Base-by-base conservation (phyloP, 805 yeast genomes). In the Lipomyces anomalus region DNA sequence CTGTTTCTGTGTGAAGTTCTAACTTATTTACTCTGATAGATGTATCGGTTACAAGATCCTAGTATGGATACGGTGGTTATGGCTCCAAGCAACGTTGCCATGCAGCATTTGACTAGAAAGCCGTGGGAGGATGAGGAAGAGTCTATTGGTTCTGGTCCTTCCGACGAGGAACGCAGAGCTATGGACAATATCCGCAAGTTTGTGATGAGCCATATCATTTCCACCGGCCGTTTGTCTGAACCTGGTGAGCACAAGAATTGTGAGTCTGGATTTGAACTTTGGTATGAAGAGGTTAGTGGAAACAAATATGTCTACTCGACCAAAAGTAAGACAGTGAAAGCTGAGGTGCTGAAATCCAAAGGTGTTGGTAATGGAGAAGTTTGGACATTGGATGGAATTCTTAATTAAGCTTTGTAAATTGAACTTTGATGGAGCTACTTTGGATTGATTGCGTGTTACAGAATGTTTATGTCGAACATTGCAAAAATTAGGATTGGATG, bases 81-180 rank as follows among this genome's bases (percentile, higher is more conserved):
- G 57, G 85, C 94, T 2, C 95, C 95, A 5, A 68, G 78, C 1
- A 78, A 86, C 58, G 63, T 62, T 9, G 89, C 86, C 3, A 68
- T 86, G 47, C 65, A 66, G 26, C 64, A 69, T 1, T 59, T 80
- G 39, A 9, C 63, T 3, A 45, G 61, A 44, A 86, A 85, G 61
- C 95, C 95, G 18, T 87, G 95, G 95, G 81, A 82, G 59, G 86
- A 82, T 62, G 95, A 95, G 5, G 57, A 68, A 4, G 67, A 77
- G 13, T 69, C 68, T 20, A 69, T 66, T 4, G 66, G 62, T 26
- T 60, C 61, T 20, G 58, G 62, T 22, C 48, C 71, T 30, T 61
- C 62, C 39, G 68, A 70, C 20, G 71, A 73, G 37, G 87, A 80
- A 44, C 62, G 66, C 24, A 65, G 72, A 0, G 72, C 79, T 4